phyloP scores from a whole-genome alignment of 2,329 filamentous ascomycete species.

The Fusarium gaditjirri region DNA sequence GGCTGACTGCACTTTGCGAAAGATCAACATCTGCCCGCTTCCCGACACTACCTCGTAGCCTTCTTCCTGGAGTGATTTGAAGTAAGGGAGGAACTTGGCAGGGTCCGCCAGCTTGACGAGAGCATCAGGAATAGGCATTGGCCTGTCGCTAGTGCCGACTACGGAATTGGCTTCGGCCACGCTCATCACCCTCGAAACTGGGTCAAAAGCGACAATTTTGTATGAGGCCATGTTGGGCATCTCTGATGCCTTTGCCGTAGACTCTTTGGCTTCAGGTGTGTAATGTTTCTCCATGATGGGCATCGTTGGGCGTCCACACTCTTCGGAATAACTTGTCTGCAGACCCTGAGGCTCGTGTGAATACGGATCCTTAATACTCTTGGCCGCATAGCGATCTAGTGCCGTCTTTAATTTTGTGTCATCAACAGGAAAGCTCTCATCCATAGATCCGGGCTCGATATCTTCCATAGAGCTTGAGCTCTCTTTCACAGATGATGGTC shows the following conservation, averaged over 20 bases:
- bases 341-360: conserved; percentile 60
- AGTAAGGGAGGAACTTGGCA: conserved; percentile 72
- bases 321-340: conserved; percentile 59
- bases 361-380: conserved; percentile 50
- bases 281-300: conserved; percentile 52
- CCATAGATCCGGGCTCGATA: conserved; percentile 52
- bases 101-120: conserved; percentile 70
- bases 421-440: conserved; percentile 53
- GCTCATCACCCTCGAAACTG: conserved; percentile 65
- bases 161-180: conserved; percentile 70
- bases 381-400: conserved; percentile 41
- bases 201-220: conserved; percentile 75
- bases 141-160: conserved; percentile 58
- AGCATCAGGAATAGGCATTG: conserved; percentile 68
- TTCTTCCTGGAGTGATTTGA: conserved; percentile 65
- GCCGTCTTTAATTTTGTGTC: conserved; percentile 45
- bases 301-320: conserved; percentile 50
- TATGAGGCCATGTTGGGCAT: conserved; percentile 52
- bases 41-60: conserved; percentile 76
- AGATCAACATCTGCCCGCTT: conserved; percentile 70
- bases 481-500: neutral
- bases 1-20: conserved; percentile 65
- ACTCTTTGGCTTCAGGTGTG: neutral
- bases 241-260: neutral
- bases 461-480: conserved; percentile 32